Conservation (phyloP, 345 rosid genomes). For the Melaleuca alternifolia region DNA sequence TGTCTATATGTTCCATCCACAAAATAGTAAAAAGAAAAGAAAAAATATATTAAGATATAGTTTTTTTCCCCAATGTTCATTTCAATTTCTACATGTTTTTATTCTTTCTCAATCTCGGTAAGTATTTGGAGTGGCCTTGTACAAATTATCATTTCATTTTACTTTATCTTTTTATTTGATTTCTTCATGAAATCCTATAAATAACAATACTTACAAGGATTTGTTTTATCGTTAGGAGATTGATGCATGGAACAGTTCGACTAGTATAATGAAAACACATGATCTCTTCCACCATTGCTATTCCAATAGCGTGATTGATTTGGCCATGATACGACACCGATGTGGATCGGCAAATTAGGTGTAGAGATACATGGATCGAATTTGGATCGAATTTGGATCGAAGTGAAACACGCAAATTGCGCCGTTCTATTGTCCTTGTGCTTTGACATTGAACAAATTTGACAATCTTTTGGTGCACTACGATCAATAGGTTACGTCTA, state of each 20-base stretch:
- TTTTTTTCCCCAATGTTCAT: background rate
- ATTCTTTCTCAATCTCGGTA: background rate
- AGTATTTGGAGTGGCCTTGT: background rate
- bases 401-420: background rate
- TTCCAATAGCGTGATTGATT: background rate
- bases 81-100: background rate
- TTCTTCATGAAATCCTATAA: background rate
- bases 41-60: rapidly evolving
- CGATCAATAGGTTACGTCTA: background rate
- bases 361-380: background rate
- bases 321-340: background rate
- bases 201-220: background rate
- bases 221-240: background rate
- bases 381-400: background rate
- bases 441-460: background rate
- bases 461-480: background rate
- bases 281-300: background rate
- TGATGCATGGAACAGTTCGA: background rate
- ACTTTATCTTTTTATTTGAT: background rate
- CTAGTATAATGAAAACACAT: background rate
- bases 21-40: background rate
- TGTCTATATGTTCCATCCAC: background rate
- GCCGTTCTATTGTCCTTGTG: background rate
- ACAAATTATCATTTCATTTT: background rate
- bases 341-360: background rate